Base-by-base conservation (phyloP, 305 asterid genomes). In the Fraxinus xanthoxyloides region DNA sequence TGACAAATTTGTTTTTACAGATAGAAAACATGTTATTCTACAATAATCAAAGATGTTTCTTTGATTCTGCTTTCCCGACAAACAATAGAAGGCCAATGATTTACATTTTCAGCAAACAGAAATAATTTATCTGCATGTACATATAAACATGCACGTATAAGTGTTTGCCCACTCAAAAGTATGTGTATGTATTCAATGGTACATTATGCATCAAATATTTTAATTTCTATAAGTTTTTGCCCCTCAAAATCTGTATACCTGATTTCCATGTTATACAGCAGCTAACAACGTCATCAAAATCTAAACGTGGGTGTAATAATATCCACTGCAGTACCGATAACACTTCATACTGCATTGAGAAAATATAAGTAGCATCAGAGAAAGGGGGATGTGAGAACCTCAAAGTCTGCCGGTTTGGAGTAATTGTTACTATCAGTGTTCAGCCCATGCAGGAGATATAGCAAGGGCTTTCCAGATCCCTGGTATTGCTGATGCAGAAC, bases 381-480 rank as follows among this genome's bases (percentile, higher is more conserved):
- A 65, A 54, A 78, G 77, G 72, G 77, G 67, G 69, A 69, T 78
- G 36, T 77, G 83, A 65, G 72, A 85, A 95, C 99, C 98, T 94
- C 92, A 79, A 94, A 94, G 81, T 89, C 87, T 77, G 99, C 97
- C 67, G 98, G 99, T 83, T 89, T 92, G 83, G 95, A 93, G 80
- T 80, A 95, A 51, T 93, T 95, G 83, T 89, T 87, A 86, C 98
- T 92, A 82, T 94, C 99, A 35, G 95, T 93, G 86, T 95, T 95
- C 83, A 93, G 93, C 81, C 99, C 99, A 80, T 93, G 92, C 84
- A 95, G 89, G 85, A 94, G 98, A 87, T 90, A 94, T 79, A 95
- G 92, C 85, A 91, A 83, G 13, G 97, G 97, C 84, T 86, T 88
- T 81, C 92, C 99, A 36, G 84, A 87, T 81, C 91, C 97, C 87